Conservation (phyloP, 139 green algal genomes). For the Chlamydomonas sp. region DNA sequence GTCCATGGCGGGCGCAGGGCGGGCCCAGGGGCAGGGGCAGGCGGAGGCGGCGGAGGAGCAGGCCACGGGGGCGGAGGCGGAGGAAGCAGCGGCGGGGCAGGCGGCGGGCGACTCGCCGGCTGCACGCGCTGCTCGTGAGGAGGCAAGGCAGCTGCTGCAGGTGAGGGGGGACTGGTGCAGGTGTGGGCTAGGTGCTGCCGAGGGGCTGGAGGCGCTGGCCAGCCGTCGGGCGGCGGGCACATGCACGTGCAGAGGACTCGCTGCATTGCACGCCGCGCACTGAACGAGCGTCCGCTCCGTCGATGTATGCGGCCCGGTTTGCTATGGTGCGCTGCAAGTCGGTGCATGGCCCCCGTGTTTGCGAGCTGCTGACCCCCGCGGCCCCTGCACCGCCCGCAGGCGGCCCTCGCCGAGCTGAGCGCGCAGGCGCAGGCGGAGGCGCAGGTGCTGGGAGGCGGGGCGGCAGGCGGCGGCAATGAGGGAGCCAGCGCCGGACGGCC, state of each 20-base stretch:
- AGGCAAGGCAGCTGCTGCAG: constrained; percentile 13
- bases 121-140: neutral
- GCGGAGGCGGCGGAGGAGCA: neutral
- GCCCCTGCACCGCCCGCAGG: neutral
- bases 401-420: constrained; percentile 11
- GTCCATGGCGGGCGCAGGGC: neutral
- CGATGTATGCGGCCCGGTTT: too few relatives aligned
- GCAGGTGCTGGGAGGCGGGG: neutral
- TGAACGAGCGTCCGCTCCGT: neutral
- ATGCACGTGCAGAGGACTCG: neutral
- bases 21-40: too few relatives aligned
- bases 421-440: constrained; percentile 1
- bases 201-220: neutral
- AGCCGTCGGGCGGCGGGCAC: too few relatives aligned
- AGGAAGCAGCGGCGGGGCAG: neutral
- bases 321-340: too few relatives aligned
- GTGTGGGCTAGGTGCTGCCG: neutral
- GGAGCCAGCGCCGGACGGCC: neutral
- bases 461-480: neutral
- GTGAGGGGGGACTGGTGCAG: neutral
- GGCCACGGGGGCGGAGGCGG: neutral
- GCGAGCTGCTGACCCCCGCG: neutral
- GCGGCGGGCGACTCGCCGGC: neutral
- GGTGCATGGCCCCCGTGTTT: too few relatives aligned
- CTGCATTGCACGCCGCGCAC: neutral